These are phyloP conservation scores for Setaria viridis DNA, from an alignment of 202 grass and related monocot species.

Conservation along the genomic window DNA sequence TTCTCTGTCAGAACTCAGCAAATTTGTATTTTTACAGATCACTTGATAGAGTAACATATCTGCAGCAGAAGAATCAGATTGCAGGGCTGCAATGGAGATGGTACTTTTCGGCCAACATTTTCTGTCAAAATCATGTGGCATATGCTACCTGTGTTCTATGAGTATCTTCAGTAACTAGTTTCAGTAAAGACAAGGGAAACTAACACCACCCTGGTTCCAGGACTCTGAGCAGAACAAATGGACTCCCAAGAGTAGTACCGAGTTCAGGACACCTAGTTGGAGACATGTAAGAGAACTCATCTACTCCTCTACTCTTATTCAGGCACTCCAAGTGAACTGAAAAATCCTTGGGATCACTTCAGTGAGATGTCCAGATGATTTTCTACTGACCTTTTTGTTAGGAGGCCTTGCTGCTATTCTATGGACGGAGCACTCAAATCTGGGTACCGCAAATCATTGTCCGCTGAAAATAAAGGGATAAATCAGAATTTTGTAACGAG, in stretches of 20 bases:
- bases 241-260: background rate
- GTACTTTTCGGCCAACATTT: background rate
- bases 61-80: background rate
- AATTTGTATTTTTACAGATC: background rate
- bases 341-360: conserved; percentile 16
- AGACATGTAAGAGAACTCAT: background rate
- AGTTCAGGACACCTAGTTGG: background rate
- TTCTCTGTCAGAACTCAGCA: background rate
- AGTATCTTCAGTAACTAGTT: conserved; percentile 33
- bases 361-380: conserved; percentile 8
- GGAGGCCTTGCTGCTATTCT: conserved; percentile 15
- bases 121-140: background rate
- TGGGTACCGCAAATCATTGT: conserved; percentile 35
- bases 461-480: conserved; percentile 39
- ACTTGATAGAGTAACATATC: background rate
- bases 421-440: conserved; percentile 6
- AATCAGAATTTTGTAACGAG: conserved; percentile 1
- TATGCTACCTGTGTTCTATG: background rate
- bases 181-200: conserved; percentile 8
- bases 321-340: background rate
- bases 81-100: background rate
- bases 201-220: background rate
- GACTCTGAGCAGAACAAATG: background rate
- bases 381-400: background rate
- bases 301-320: background rate